phyloP scores from a whole-genome alignment of 2,329 filamentous ascomycete species.

The Talaromyces sp. region DNA sequence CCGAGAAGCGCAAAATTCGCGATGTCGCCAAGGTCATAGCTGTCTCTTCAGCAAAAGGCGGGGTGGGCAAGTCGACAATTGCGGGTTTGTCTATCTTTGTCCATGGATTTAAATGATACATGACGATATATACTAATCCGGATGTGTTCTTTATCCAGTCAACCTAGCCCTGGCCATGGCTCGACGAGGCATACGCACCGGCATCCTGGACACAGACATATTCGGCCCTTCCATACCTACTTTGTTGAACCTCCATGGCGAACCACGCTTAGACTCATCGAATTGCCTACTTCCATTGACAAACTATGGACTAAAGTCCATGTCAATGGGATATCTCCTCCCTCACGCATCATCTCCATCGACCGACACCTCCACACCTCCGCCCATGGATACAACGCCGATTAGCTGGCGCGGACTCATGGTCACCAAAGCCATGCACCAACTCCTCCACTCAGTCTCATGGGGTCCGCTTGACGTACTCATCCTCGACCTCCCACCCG shows the following conservation, averaged over 20 bases:
- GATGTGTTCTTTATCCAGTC: conserved; percentile 28
- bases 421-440: conserved; percentile 96
- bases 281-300: conserved; percentile 72
- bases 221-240: conserved; percentile 95
- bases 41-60: conserved; percentile 95
- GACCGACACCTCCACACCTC: conserved; percentile 19
- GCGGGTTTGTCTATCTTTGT: conserved; percentile 52
- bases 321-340: conserved; percentile 97
- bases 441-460: conserved; percentile 89
- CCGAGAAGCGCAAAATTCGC: conserved; percentile 72
- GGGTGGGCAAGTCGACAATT: conserved; percentile 95
- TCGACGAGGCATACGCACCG: conserved; percentile 70
- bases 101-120: background rate
- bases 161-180: conserved; percentile 88
- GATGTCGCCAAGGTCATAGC: conserved; percentile 89
- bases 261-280: conserved; percentile 72
- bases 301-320: conserved; percentile 93
- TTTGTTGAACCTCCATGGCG: conserved; percentile 72
- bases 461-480: conserved; percentile 88
- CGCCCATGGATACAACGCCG: conserved; percentile 54
- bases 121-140: background rate
- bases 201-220: conserved; percentile 92
- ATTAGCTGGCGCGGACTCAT: conserved; percentile 95
- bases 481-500: conserved; percentile 85
- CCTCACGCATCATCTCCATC: conserved; percentile 24